Conservation (phyloP, 2,329 filamentous ascomycete species). For the Ophiosphaerella korrae region DNA sequence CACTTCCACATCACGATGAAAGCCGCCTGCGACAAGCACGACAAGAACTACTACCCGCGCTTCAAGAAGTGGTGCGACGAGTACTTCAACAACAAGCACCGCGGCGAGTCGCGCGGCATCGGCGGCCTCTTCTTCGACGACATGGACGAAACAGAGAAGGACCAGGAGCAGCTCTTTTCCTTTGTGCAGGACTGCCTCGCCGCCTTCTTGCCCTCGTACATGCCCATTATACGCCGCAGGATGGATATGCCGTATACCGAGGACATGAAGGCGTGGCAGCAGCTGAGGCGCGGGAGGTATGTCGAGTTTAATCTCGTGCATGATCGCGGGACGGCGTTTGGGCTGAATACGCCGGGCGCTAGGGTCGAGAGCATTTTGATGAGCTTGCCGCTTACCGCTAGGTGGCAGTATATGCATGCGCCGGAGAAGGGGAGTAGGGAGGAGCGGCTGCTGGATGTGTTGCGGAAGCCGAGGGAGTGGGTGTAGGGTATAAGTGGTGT, state of each 20-base stretch:
- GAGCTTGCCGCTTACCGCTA: constrained; percentile 90
- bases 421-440: constrained; percentile 77
- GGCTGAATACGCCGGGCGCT: constrained; percentile 87
- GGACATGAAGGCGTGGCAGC: constrained; percentile 93
- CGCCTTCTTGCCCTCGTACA: constrained; percentile 86
- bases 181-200: constrained; percentile 85
- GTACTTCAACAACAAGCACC: constrained; percentile 94
- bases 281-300: constrained; percentile 89
- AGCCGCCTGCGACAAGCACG: constrained; percentile 89
- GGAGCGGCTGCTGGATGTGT: constrained; percentile 76
- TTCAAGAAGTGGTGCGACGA: constrained; percentile 99
- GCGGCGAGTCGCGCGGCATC: constrained; percentile 82
- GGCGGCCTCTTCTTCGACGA: constrained; percentile 99
- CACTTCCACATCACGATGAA: constrained; percentile 97
- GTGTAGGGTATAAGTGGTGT: constrained; percentile 30
- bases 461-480: constrained; percentile 68
- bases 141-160: constrained; percentile 82
- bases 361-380: constrained; percentile 96
- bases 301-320: constrained; percentile 99
- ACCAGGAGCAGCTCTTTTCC: constrained; percentile 86
- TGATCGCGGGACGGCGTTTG: constrained; percentile 88
- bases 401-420: constrained; percentile 95
- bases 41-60: constrained; percentile 85
- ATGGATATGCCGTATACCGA: constrained; percentile 92
- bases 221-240: constrained; percentile 84